Evolutionary conservation across 495 filamentous ascomycete species (phyloP).

Genomic region (Hypoxylon fragiforme): DNA sequence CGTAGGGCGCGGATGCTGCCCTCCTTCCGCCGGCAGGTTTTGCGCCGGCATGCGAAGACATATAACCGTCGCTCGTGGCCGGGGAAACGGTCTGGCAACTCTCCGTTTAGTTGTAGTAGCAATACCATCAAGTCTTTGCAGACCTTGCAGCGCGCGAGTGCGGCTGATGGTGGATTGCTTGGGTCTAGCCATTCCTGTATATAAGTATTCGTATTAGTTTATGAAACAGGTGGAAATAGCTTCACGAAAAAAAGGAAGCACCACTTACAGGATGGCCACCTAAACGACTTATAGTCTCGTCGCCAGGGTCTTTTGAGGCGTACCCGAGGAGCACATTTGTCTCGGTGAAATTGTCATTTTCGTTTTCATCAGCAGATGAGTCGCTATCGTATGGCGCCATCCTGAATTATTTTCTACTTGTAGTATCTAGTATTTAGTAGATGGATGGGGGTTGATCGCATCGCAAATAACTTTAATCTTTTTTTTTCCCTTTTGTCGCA

Average conservation of each 20-base stretch:
- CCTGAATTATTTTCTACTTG: background rate
- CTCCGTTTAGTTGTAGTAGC: constrained; percentile 88
- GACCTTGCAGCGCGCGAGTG: constrained; percentile 82
- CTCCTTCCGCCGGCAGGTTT: constrained; percentile 78
- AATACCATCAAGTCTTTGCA: constrained; percentile 84
- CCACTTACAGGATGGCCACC: constrained; percentile 80
- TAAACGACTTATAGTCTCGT: constrained; percentile 85
- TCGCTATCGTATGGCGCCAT: constrained; percentile 91
- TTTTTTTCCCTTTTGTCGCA: constrained; percentile 30
- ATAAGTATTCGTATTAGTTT: background rate
- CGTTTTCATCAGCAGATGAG: constrained; percentile 71
- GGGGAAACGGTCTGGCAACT: constrained; percentile 82
- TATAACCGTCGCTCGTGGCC: constrained; percentile 86
- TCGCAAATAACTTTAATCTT: background rate
- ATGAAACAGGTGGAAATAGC: background rate
- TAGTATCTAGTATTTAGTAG: constrained; percentile 14
- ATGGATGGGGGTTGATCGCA: background rate
- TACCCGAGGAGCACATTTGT: constrained; percentile 93
- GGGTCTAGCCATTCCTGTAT: constrained; percentile 78
- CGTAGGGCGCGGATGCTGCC: constrained; percentile 77
- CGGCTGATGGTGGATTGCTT: constrained; percentile 68
- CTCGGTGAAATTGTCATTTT: constrained; percentile 73
- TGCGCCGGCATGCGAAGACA: constrained; percentile 76
- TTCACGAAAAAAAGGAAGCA: background rate
- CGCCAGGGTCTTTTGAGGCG: constrained; percentile 76